Evolutionary conservation across 108 stramenopile genomes (phyloP).

Genomic region (Schizochytrium sp.): DNA sequence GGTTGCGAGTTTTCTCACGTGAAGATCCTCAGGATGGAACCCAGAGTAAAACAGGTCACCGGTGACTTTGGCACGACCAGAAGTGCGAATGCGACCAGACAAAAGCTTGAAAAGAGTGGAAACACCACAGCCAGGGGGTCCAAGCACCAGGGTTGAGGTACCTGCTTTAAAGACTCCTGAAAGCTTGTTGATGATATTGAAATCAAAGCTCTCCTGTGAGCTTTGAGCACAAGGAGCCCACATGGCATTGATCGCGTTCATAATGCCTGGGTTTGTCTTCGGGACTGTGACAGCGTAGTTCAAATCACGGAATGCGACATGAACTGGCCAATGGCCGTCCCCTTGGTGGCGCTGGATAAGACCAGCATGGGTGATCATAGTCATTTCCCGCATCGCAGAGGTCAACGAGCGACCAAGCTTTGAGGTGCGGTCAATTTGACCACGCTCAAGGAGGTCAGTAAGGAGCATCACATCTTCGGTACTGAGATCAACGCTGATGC

Average conservation of each 20-base stretch:
- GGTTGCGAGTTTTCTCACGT: not conserved
- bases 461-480: not conserved
- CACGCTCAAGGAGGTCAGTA: not conserved
- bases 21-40: not conserved
- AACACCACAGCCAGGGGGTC: conserved; percentile 47
- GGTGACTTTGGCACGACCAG: not conserved
- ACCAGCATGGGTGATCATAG: not conserved
- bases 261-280: not conserved
- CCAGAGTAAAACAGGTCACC: conserved; percentile 38
- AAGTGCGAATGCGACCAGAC: not conserved
- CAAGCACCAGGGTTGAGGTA: conserved; percentile 8
- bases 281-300: conserved; percentile 25
- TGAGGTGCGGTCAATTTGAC: not conserved
- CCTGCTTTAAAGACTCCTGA: conserved; percentile 27
- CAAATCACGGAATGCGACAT: conserved; percentile 9
- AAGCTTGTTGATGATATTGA: not conserved
- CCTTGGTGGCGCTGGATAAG: not conserved
- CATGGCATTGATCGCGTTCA: not conserved
- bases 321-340: conserved; percentile 31
- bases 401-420: not conserved
- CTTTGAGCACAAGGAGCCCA: not conserved
- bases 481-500: not conserved
- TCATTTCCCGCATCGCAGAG: not conserved
- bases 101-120: conserved; percentile 31
- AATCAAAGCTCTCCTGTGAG: not conserved